Evolutionary conservation across 345 rosid species (phyloP).

Genomic region (Pugionium cornutum): DNA sequence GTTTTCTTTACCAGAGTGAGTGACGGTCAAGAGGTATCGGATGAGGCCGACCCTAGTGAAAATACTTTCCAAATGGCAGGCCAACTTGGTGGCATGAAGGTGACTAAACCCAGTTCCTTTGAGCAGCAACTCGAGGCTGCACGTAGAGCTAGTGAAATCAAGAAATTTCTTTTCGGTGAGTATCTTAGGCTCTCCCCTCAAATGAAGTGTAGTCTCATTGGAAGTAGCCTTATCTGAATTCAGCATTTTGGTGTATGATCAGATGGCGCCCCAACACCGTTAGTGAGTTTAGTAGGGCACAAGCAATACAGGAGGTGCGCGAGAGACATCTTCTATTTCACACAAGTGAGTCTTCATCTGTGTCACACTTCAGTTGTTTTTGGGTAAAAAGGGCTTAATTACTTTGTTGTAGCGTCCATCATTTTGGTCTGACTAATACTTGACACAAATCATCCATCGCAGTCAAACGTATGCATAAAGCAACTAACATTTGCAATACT

Average conservation of each 20-base stretch:
- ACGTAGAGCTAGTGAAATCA: conserved; percentile 81
- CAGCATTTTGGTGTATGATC: conserved; percentile 31
- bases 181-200: conserved; percentile 6
- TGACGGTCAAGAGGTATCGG: conserved; percentile 40
- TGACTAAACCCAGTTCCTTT: conserved; percentile 57
- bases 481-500: conserved; percentile 80
- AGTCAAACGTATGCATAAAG: conserved; percentile 90
- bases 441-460: conserved; percentile 32
- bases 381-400: background rate
- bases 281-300: conserved; percentile 86
- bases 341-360: conserved; percentile 60
- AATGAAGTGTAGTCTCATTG: background rate
- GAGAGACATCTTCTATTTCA: conserved; percentile 87
- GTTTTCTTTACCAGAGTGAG: conserved; percentile 64
- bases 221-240: background rate
- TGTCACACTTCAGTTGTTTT: background rate
- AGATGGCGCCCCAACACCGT: conserved; percentile 90
- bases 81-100: conserved; percentile 61
- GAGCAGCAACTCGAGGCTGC: conserved; percentile 85
- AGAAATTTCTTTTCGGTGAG: conserved; percentile 87
- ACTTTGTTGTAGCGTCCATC: conserved; percentile 22
- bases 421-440: conserved; percentile 9
- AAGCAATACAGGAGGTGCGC: conserved; percentile 95
- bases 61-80: conserved; percentile 43
- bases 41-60: conserved; percentile 42